Conservation (phyloP, 352 stramenopile species). For the Pythium sukuiense region DNA sequence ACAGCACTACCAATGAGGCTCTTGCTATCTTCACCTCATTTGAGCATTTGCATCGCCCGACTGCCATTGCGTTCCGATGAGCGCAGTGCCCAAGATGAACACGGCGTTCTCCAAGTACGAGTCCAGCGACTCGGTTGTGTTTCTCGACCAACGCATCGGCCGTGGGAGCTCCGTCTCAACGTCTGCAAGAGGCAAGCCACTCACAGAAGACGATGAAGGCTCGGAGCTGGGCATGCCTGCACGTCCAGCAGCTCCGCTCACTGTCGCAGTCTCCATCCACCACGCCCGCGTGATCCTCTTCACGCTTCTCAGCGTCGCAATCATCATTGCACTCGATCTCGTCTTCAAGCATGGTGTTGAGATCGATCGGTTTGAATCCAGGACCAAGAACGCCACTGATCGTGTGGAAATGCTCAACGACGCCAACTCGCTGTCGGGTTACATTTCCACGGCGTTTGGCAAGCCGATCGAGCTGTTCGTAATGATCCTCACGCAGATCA, state of each 20-base stretch:
- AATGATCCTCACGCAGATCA: constrained; percentile 1
- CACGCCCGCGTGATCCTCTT: not conserved
- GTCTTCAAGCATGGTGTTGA: constrained; percentile 4
- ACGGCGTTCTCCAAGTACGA: not conserved
- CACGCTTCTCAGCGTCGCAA: not conserved
- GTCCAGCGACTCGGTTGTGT: not conserved
- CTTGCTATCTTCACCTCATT: no score
- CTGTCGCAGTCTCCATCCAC: not conserved
- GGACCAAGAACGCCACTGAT: not conserved
- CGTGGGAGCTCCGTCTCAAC: not conserved
- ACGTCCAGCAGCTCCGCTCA: not conserved
- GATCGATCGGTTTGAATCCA: not conserved
- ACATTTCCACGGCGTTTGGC: not conserved
- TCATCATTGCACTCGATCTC: not conserved
- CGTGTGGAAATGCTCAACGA: not conserved
- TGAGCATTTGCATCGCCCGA: no score
- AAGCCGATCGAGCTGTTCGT: constrained; percentile 11
- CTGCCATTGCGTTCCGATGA: no score
- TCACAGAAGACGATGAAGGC: not conserved
- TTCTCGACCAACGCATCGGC: not conserved
- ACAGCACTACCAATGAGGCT: no score
- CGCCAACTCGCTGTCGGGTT: constrained; percentile 2
- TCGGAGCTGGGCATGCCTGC: not conserved
- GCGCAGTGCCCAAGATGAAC: not conserved
- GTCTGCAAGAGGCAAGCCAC: not conserved